Conservation (phyloP, 2,329 filamentous ascomycete species). For the Xylaria sp. region DNA sequence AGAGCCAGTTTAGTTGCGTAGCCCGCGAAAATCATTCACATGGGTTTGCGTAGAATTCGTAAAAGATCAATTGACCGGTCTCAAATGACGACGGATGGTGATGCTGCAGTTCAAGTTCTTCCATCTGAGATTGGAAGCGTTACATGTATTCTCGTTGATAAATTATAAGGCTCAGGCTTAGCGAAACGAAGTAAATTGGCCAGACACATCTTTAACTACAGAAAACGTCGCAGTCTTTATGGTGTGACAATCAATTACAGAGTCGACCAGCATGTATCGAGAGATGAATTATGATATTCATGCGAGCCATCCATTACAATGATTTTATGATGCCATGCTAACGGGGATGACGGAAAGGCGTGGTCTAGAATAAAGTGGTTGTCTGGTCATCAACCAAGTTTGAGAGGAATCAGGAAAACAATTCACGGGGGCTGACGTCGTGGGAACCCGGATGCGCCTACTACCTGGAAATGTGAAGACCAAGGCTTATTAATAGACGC, state of each 20-base stretch:
- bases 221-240: background rate
- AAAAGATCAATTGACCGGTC: background rate
- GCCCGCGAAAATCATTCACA: background rate
- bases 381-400: slow-evolving; percentile 30
- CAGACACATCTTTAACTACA: background rate
- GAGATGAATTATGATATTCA: slow-evolving; percentile 32
- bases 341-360: slow-evolving; percentile 31
- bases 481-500: slow-evolving; percentile 22
- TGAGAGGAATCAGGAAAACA: slow-evolving; percentile 21
- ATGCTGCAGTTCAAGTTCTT: background rate
- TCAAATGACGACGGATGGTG: background rate
- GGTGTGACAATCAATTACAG: slow-evolving; percentile 5
- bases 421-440: slow-evolving; percentile 20
- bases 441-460: slow-evolving; percentile 21
- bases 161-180: no score
- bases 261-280: slow-evolving; percentile 31
- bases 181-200: background rate
- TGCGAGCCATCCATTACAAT: slow-evolving; percentile 20
- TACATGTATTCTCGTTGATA: background rate
- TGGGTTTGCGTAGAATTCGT: background rate
- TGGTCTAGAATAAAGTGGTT: slow-evolving; percentile 28
- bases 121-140: no score
- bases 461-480: slow-evolving; percentile 1
- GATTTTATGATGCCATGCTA: slow-evolving; percentile 25
- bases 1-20: background rate